Evolutionary conservation across 352 stramenopile species (phyloP).

Genomic region (Phytophthora aleatoria): DNA sequence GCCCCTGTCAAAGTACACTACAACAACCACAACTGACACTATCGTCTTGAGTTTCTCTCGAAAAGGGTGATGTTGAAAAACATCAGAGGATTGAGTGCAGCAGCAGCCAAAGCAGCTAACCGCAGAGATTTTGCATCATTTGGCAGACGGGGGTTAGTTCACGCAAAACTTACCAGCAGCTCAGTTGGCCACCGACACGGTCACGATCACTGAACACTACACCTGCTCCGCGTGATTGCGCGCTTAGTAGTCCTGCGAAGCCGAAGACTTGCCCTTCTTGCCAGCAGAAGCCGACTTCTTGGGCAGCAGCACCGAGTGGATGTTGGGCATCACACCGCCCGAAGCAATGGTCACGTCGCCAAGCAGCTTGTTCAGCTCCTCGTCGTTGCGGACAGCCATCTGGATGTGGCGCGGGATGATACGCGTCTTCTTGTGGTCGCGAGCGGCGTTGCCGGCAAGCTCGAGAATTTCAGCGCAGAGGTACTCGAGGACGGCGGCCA

Average conservation of each 20-base stretch:
- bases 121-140: conserved; percentile 29
- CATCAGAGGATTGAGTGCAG: conserved; percentile 39
- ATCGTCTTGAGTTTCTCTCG: conserved; percentile 19
- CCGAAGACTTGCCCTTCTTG: conserved; percentile 61
- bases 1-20: too few relatives aligned
- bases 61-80: conserved; percentile 56
- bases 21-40: background rate
- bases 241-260: conserved; percentile 65
- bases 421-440: conserved; percentile 97
- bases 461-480: conserved; percentile 95
- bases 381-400: conserved; percentile 93
- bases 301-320: conserved; percentile 92
- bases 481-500: conserved; percentile 95
- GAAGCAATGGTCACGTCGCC: conserved; percentile 95
- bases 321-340: conserved; percentile 96
- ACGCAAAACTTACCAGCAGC: conserved; percentile 23
- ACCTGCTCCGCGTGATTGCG: conserved; percentile 33
- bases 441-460: conserved; percentile 93
- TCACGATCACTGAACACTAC: conserved; percentile 11
- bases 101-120: conserved; percentile 9
- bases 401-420: conserved; percentile 97
- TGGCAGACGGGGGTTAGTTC: conserved; percentile 9
- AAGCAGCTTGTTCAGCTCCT: conserved; percentile 96
- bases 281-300: conserved; percentile 76
- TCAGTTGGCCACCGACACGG: conserved; percentile 13